Conservation (phyloP, 2,329 filamentous ascomycete genomes). For the Aureobasidium musti region DNA sequence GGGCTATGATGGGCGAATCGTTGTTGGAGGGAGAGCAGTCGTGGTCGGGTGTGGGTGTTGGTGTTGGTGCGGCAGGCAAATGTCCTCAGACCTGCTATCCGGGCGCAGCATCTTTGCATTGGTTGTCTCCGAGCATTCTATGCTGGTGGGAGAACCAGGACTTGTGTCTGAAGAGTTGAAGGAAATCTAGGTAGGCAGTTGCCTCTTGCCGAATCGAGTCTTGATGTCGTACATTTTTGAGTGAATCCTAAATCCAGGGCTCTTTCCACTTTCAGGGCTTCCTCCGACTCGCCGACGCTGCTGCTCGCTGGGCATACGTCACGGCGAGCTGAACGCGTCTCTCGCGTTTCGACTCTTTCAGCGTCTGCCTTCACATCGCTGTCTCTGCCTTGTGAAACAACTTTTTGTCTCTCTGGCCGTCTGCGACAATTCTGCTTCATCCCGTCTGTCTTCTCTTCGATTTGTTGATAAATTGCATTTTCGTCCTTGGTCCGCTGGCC, state of each 20-base stretch:
- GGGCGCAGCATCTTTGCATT: slow-evolving; percentile 37
- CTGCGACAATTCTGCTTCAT: background rate
- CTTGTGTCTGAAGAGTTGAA: background rate
- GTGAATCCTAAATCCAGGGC: slow-evolving; percentile 10
- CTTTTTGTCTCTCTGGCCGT: background rate
- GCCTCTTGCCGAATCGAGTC: slow-evolving; percentile 20
- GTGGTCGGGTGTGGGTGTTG: background rate
- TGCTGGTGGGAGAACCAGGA: slow-evolving; percentile 19
- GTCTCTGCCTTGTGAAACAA: background rate
- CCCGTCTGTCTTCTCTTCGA: background rate
- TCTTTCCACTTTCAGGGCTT: too few species aligned
- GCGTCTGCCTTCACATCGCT: slow-evolving; percentile 5
- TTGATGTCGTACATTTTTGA: slow-evolving; percentile 26
- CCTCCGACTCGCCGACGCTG: slow-evolving; percentile 14
- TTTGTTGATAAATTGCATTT: background rate
- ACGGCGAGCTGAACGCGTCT: slow-evolving; percentile 1
- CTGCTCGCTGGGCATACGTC: background rate
- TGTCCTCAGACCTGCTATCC: slow-evolving; percentile 28
- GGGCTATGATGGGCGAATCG: slow-evolving; percentile 5
- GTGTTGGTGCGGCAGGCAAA: slow-evolving; percentile 3
- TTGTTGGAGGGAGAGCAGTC: background rate
- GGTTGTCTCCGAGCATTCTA: slow-evolving; percentile 34
- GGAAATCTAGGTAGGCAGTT: background rate
- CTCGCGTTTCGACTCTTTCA: slow-evolving; percentile 8
- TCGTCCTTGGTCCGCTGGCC: background rate